These are phyloP conservation scores for Pelargonium exstipulatum DNA, from an alignment of 441 rosid genomes.

Conservation along the genomic window DNA sequence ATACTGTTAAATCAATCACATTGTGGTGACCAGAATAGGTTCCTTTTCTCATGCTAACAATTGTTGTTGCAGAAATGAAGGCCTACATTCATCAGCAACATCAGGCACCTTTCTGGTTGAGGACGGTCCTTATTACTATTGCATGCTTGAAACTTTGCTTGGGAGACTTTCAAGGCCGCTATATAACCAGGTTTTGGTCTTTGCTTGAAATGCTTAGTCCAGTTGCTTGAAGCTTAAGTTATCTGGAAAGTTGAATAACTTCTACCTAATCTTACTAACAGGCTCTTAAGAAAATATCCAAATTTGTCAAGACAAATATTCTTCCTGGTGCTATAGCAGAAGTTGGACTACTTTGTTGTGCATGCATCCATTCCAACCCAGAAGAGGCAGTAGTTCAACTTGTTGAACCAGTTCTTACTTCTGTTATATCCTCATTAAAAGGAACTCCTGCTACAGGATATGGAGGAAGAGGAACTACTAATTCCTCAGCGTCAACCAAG, in stretches of 20 bases:
- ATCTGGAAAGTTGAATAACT: not conserved
- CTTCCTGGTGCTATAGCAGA: slow-evolving; percentile 99
- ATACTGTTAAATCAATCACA: not conserved
- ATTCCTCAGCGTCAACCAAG: slow-evolving; percentile 54
- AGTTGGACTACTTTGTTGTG: slow-evolving; percentile 98
- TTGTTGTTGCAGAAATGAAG: slow-evolving; percentile 69
- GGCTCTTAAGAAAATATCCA: slow-evolving; percentile 96
- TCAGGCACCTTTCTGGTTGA: slow-evolving; percentile 98
- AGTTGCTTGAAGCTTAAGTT: not conserved
- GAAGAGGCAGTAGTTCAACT: slow-evolving; percentile 81
- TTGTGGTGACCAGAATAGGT: slow-evolving; percentile 6
- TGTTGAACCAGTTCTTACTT: slow-evolving; percentile 78
- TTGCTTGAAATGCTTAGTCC: slow-evolving; percentile 21
- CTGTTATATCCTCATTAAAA: slow-evolving; percentile 79
- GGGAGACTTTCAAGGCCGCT: slow-evolving; percentile 88
- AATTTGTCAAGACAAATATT: slow-evolving; percentile 86
- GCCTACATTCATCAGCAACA: slow-evolving; percentile 82
- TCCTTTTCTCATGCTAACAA: not conserved
- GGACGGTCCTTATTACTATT: slow-evolving; percentile 95
- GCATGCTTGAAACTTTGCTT: slow-evolving; percentile 96
- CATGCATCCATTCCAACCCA: slow-evolving; percentile 93
- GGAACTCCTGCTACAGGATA: slow-evolving; percentile 89
- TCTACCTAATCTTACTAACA: slow-evolving; percentile 30
- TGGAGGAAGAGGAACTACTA: slow-evolving; percentile 68
- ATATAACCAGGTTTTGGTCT: slow-evolving; percentile 65